Base-by-base conservation (phyloP, 73 alveolate genomes). In the Paramecium primaurelia region DNA sequence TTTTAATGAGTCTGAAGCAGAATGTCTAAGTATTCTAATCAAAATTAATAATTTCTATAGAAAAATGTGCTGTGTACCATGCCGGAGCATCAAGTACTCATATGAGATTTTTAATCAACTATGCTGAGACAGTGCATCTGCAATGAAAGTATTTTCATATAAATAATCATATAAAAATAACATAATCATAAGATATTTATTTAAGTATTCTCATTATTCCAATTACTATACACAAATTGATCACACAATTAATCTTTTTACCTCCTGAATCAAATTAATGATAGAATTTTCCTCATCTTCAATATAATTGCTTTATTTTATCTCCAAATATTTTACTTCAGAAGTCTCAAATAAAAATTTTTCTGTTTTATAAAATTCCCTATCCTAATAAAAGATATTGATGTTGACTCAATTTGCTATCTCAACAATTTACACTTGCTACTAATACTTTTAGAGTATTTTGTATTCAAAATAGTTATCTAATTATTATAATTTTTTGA, bases 61-160 rank as follows among this genome's bases (percentile, higher is more conserved):
- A 73, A 5, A 73, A 73, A 73, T 73, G 87, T 73, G 87, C 87
- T 73, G 87, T 73, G 18, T 73, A 36, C 36, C 87, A 73, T 73
- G 87, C 87, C 8, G 87, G 87, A 18, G n/a, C 87, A 37, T 37
- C 87, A 34, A 73, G 87, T 38, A 73, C 87, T 36, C 87, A 73
- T 18, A 73, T 73, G 59, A 73, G 87, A 73, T 73, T 73, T 40
- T 73, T 73, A 34, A 25, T 37, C 59, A 37, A 73, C 34, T 73
- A 73, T 38, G 58, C 87, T 14, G 87, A 73, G 59, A 34, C 58
- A n/a, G 87, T 73, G 87, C 87, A 73, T 40, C 59, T 73, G 34
- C 30, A 73, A 20, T 73, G 87, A 73, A 8, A 40, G 47, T 8
- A 73, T 73, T 54, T 54, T 54, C 69, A 54, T 54, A 54, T 54